These are phyloP conservation scores for Phytophthora podocarpi DNA, from an alignment of 352 stramenopile species.

Conservation along the genomic window DNA sequence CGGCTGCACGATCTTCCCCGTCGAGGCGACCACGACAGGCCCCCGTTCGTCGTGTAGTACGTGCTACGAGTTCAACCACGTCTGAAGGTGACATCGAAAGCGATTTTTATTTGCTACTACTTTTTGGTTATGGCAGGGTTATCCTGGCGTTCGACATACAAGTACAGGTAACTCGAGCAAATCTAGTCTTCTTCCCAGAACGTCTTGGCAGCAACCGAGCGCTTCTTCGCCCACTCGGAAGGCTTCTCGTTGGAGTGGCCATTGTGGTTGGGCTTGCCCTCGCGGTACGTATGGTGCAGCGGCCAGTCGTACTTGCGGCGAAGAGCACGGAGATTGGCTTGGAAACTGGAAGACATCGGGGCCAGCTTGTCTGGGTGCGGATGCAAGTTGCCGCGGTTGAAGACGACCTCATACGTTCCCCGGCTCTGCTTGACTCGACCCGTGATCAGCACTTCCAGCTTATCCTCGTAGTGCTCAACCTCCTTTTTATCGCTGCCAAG, in stretches of 20 bases:
- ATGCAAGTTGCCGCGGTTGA: constrained; percentile 72
- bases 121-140: not conserved
- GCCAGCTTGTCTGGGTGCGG: constrained; percentile 49
- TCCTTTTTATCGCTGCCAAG: constrained; percentile 26
- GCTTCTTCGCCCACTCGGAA: constrained; percentile 46
- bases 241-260: constrained; percentile 53
- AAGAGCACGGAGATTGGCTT: constrained; percentile 38
- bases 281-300: constrained; percentile 50
- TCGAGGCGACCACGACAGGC: constrained; percentile 31
- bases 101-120: constrained; percentile 17
- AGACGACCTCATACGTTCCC: constrained; percentile 44
- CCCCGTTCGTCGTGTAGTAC: constrained; percentile 51
- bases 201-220: constrained; percentile 29
- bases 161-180: constrained; percentile 7
- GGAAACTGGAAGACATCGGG: constrained; percentile 44
- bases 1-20: constrained; percentile 41
- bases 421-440: constrained; percentile 31
- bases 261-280: constrained; percentile 41
- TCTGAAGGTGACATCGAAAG: not conserved
- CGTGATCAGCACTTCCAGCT: constrained; percentile 56
- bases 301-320: constrained; percentile 40
- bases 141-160: not conserved
- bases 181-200: constrained; percentile 50
- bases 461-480: constrained; percentile 50
- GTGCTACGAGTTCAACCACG: not conserved